Base-by-base conservation (phyloP, 2,329 filamentous ascomycete genomes). In the Nannizziopsis barbatae region DNA sequence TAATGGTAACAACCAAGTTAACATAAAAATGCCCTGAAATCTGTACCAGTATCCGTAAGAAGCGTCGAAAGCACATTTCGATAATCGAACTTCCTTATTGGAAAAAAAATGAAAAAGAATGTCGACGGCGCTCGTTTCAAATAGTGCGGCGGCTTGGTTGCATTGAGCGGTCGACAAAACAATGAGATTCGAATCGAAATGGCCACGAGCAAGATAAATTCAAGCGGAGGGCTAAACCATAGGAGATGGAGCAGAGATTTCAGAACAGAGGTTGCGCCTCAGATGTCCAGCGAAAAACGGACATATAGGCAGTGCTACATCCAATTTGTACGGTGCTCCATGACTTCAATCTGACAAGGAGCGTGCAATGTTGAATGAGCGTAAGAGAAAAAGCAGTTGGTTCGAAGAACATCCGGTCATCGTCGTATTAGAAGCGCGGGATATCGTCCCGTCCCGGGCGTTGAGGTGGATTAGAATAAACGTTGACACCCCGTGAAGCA, bases 401-500 rank as follows among this genome's bases (percentile, higher is more conserved):
- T 17, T 49, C 38, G 38, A 35, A 44, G 49, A 50, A 50, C 39
- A 50, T 44, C 41, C 55, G 59, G 60, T 56, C 58, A 47, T 59
- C 53, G 55, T 57, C 53, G 56, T 61, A 56, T 55, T 59, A 63
- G 51, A 55, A 65, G 69, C 61, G 70, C 59, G 75, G 68, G 74
- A 68, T 68, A 63, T 74, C 71, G 60, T 75, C 72, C 65, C 68
- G 70, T 68, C 71, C 75, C 65, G 71, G 66, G 66, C 71, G 71
- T 64, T 73, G 68, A 65, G 65, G 65, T 61, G 65, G 63, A 67
- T 68, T 49, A 60, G 61, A 54, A 69, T 66, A 68, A 65, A 65
- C 64, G 67, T 47, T 73, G 72, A 71, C 75, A 75, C 79, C 80
- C 73, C 83, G 84, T 63, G 82, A 83, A 76, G 81, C 80, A 75